A percentile compares a stretch with the other conserved stretches of the same genome.
Evolutionary conservation across 2,329 filamentous ascomycete species (phyloP).

Genomic region (Alternaria ethzedia): DNA sequence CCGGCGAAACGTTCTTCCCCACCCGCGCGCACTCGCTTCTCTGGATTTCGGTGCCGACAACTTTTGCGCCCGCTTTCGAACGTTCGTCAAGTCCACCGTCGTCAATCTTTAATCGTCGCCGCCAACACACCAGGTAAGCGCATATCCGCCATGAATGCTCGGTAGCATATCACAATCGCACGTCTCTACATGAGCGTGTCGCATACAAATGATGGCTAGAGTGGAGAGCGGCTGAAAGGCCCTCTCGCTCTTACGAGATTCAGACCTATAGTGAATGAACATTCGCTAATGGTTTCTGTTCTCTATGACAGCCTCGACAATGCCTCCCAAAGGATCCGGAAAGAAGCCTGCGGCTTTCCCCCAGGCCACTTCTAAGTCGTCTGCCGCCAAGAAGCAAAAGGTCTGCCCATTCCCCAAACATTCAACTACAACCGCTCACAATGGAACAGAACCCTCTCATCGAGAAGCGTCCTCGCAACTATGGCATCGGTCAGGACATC

Average conservation of each 20-base stretch:
- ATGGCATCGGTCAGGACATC: slow-evolving; percentile 97
- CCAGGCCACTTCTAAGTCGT: slow-evolving; percentile 64
- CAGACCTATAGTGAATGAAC: slow-evolving; percentile 64
- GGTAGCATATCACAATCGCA: slow-evolving; percentile 40
- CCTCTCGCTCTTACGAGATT: slow-evolving; percentile 48
- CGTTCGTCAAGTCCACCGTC: slow-evolving; percentile 25
- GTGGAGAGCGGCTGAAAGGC: slow-evolving; percentile 46
- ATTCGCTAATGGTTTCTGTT: slow-evolving; percentile 96
- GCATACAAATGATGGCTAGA: slow-evolving; percentile 48
- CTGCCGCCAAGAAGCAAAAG: slow-evolving; percentile 95
- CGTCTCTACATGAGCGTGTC: slow-evolving; percentile 39
- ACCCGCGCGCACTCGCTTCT: slow-evolving; percentile 25
- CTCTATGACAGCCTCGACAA: slow-evolving; percentile 97
- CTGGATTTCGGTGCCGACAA: slow-evolving; percentile 24
- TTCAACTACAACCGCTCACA: slow-evolving; percentile 27
- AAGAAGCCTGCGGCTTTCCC: slow-evolving; percentile 83
- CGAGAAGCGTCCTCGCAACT: slow-evolving; percentile 98
- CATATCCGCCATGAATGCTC: slow-evolving; percentile 38
- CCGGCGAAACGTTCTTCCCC: slow-evolving; percentile 16
- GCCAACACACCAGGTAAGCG: slow-evolving; percentile 48
- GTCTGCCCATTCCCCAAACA: slow-evolving; percentile 57
- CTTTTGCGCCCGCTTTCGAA: slow-evolving; percentile 19
- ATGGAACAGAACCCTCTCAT: slow-evolving; percentile 88
- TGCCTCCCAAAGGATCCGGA: slow-evolving; percentile 82
- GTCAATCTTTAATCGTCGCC: slow-evolving; percentile 42